Percentiles rank a stretch among this genome's conserved stretches.
Evolutionary conservation across 2,329 filamentous ascomycete genomes (phyloP).

Genomic region (Penicillium brasilianum): DNA sequence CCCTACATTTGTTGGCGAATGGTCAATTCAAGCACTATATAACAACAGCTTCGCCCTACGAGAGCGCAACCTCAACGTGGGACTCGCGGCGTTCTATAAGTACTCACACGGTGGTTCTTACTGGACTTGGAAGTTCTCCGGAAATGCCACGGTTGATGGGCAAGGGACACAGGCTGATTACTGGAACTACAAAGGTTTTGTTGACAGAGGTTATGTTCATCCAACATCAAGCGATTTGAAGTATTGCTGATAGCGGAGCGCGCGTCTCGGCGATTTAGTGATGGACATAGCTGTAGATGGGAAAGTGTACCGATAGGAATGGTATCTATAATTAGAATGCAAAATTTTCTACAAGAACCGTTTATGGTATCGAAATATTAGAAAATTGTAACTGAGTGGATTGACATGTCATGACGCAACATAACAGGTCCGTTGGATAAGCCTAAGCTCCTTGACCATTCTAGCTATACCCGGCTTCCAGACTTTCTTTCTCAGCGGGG

Average conservation of each 20-base stretch:
- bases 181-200: constrained; percentile 17
- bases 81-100: constrained; percentile 17
- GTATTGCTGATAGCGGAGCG: background rate
- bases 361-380: too few species aligned
- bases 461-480: background rate
- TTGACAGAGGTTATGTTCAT: constrained; percentile 11
- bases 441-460: background rate
- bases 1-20: constrained; percentile 32
- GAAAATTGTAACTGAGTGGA: too few species aligned
- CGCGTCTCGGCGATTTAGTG: background rate
- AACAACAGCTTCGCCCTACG: constrained; percentile 26
- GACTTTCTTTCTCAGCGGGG: background rate
- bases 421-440: too few species aligned
- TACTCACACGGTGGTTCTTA: constrained; percentile 26
- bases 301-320: background rate
- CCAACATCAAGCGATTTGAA: constrained; percentile 1
- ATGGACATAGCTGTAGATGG: background rate
- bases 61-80: constrained; percentile 24
- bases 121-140: constrained; percentile 29
- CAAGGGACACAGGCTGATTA: constrained; percentile 16
- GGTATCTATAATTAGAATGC: too few species aligned
- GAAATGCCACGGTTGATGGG: constrained; percentile 23
- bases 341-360: too few species aligned
- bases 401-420: too few species aligned
- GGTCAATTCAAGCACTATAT: constrained; percentile 27